Base-by-base conservation (phyloP, 192 early-diverging fungal species). In the Allomyces javanicus region DNA sequence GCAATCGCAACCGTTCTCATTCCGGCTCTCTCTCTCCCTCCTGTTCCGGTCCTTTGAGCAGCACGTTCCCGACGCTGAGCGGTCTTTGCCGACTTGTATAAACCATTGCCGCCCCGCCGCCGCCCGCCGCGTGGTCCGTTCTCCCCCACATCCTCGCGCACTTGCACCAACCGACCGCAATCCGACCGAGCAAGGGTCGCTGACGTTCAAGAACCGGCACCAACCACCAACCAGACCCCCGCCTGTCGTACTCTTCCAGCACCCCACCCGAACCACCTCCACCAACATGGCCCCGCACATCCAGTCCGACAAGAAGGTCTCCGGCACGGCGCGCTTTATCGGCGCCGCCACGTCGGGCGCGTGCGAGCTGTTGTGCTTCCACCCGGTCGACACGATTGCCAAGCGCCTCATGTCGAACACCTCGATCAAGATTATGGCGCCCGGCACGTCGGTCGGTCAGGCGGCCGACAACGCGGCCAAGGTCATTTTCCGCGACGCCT, bases 321-420 rank as follows among this genome's bases (percentile, higher is more conserved):
- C 93, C 43, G 86, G 80, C 62, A 79, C 86, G 24, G 92, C 96
- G 70, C 86, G 93, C 66, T 75, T 99, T 71, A 74, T 92, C 33
- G 96, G 96, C 65, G 85, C 91, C 44, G 96, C 82, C 50, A 83
- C 88, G 62, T 88, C 92, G 62, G 96, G 96, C 61, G 86, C 96
- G 71, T 82, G 96, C 40, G 96, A 99, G 79, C 81, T 99, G 66
- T 79, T 94, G 66, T 84, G 86, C 63, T 99, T 99, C 86, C 96
- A 99, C 77, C 94, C 93, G 44, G 91, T 99, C 62, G 94, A 99
- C 78, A 99, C 94, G 3, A 87, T 99, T 21, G 94, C 94, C 68
- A 99, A 96, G 86, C 87, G 96, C 58, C 83, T 99, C 69, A 99
- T 99, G 94, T 92, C 85, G 78, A 93, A 89, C 78, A 61, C 40